phyloP scores from a whole-genome alignment of 2,329 filamentous ascomycete species.

The Akanthomyces dipterigenus region DNA sequence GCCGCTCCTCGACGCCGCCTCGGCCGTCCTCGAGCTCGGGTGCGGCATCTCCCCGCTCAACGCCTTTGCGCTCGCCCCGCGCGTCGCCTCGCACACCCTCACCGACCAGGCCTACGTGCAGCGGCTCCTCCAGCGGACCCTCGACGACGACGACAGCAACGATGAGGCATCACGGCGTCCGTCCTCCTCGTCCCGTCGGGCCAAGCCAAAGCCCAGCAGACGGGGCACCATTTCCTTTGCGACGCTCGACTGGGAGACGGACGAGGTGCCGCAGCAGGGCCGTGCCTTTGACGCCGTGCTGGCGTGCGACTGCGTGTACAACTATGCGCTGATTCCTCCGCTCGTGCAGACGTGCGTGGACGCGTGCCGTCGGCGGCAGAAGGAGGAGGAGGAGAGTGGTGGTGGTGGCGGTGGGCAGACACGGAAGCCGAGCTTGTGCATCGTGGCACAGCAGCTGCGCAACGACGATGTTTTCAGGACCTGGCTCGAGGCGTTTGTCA shows the following conservation, averaged over 20 bases:
- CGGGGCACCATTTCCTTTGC: slow-evolving; percentile 45
- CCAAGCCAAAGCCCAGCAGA: neutral
- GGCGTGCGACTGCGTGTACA: slow-evolving; percentile 93
- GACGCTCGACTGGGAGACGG: slow-evolving; percentile 77
- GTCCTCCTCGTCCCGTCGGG: neutral
- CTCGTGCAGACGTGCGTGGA: slow-evolving; percentile 78
- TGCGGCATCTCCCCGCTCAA: slow-evolving; percentile 81
- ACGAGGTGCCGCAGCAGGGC: slow-evolving; percentile 42
- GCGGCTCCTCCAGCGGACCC: slow-evolving; percentile 68
- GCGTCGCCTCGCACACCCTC: slow-evolving; percentile 61
- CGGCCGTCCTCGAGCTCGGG: slow-evolving; percentile 73
- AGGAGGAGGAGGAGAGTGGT: slow-evolving; percentile 6
- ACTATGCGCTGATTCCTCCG: slow-evolving; percentile 74
- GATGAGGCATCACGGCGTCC: too few relatives aligned
- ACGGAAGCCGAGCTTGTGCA: slow-evolving; percentile 45
- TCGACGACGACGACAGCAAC: slow-evolving; percentile 65
- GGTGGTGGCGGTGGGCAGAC: neutral
- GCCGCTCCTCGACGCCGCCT: slow-evolving; percentile 42
- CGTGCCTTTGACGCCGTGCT: slow-evolving; percentile 64
- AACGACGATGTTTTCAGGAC: slow-evolving; percentile 76
- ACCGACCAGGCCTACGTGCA: slow-evolving; percentile 87
- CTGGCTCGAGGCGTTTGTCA: slow-evolving; percentile 66
- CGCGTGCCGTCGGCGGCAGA: slow-evolving; percentile 53
- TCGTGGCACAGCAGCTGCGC: slow-evolving; percentile 85
- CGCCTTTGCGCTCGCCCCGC: slow-evolving; percentile 58